Evolutionary conservation across 148 eudicot species (phyloP).

Genomic region (Persicaria tinctoria): DNA sequence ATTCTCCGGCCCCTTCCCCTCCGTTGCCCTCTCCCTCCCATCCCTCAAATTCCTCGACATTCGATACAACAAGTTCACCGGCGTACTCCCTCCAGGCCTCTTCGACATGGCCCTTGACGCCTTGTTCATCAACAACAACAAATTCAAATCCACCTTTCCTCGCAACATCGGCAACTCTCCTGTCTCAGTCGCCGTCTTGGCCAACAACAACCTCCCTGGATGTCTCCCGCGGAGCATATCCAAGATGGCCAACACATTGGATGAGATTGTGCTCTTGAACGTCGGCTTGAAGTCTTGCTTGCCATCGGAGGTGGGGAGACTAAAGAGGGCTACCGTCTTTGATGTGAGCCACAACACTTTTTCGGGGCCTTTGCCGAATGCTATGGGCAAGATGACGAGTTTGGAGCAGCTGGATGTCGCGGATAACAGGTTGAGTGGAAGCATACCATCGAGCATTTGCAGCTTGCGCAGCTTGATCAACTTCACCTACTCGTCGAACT

Average conservation of each 20-base stretch:
- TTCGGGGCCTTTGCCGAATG: neutral
- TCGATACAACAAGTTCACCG: constrained; percentile 81
- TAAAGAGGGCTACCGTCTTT: constrained; percentile 58
- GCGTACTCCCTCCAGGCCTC: constrained; percentile 39
- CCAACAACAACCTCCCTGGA: constrained; percentile 71
- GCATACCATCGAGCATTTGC: neutral
- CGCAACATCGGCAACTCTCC: constrained; percentile 75
- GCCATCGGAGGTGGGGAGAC: constrained; percentile 43
- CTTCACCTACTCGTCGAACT: neutral
- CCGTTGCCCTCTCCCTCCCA: constrained; percentile 44
- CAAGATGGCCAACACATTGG: constrained; percentile 56
- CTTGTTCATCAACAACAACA: constrained; percentile 63
- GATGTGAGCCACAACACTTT: constrained; percentile 59
- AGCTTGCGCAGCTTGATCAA: neutral
- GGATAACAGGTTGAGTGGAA: neutral
- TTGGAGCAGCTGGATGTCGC: neutral
- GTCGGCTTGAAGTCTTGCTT: constrained; percentile 71
- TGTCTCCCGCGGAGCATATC: constrained; percentile 77
- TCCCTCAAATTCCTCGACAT: constrained; percentile 61
- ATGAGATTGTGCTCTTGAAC: constrained; percentile 55
- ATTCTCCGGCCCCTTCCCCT: constrained; percentile 58
- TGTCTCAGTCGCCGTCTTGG: constrained; percentile 75
- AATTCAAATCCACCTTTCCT: constrained; percentile 60
- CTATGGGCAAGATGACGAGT: neutral
- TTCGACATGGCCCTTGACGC: constrained; percentile 72